These are phyloP conservation scores for Aspergillus eucalypticola DNA, from an alignment of 2,329 filamentous ascomycete genomes.

Conservation along the genomic window DNA sequence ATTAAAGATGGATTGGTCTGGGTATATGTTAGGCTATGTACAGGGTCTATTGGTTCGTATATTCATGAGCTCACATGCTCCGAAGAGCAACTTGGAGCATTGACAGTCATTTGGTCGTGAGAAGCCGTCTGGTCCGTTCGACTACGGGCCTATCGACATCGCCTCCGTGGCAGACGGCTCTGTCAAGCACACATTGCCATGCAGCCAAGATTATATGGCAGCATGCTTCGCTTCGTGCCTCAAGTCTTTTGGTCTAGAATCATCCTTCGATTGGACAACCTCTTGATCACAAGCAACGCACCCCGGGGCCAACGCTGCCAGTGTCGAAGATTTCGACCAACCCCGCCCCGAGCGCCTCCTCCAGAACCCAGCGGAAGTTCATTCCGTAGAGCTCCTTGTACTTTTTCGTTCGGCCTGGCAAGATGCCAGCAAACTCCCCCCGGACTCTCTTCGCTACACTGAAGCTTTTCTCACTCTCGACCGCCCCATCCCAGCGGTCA, in stretches of 20 bases:
- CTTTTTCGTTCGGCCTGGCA: conserved; percentile 63
- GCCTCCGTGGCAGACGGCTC: not conserved
- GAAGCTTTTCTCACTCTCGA: conserved; percentile 47
- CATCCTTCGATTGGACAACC: not conserved
- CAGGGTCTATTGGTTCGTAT: not conserved
- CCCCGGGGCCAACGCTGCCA: conserved; percentile 60
- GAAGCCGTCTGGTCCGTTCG: too few relatives aligned
- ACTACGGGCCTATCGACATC: not conserved
- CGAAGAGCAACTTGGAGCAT: not conserved
- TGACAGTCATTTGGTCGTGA: not conserved
- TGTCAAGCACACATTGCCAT: not conserved
- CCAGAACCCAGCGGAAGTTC: conserved; percentile 61
- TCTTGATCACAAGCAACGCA: conserved; percentile 40
- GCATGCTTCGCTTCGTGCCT: not conserved
- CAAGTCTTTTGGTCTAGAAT: not conserved
- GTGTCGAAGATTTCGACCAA: conserved; percentile 65
- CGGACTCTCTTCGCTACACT: conserved; percentile 55
- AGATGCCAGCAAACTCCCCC: conserved; percentile 56
- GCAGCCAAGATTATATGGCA: not conserved
- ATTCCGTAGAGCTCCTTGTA: conserved; percentile 63
- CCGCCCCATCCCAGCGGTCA: conserved; percentile 66
- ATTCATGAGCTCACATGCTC: not conserved
- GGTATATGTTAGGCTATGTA: not conserved
- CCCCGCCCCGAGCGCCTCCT: conserved; percentile 62
- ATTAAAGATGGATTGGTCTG: not conserved